phyloP scores from a whole-genome alignment of 2,329 filamentous ascomycete genomes.

The Apiospora saccharicola region DNA sequence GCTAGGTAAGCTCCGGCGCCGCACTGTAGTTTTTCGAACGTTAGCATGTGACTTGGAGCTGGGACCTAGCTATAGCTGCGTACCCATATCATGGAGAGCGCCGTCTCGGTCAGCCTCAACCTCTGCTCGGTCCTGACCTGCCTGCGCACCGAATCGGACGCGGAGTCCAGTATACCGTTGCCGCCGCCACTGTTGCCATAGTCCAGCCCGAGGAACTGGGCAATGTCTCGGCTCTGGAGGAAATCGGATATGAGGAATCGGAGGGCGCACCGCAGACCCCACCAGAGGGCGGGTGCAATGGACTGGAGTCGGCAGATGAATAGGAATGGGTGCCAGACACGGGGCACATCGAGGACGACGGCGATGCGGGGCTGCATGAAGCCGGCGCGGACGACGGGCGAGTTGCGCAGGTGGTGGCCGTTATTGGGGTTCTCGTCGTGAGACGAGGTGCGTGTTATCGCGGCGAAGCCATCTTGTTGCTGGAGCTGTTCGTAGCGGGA shows the following conservation, averaged over 20 bases:
- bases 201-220: conserved; percentile 34
- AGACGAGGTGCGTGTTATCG: conserved; percentile 11
- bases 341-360: conserved; percentile 77
- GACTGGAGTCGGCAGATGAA: conserved; percentile 77
- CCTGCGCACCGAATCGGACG: conserved; percentile 30
- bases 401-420: conserved; percentile 24
- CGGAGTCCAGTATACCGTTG: conserved; percentile 9
- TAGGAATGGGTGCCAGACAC: conserved; percentile 76
- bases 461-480: conserved; percentile 2
- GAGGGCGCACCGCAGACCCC: conserved; percentile 73
- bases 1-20: conserved; percentile 79
- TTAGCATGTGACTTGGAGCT: neutral
- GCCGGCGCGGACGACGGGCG: conserved; percentile 41
- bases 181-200: conserved; percentile 39
- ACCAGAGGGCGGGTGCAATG: conserved; percentile 74
- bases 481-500: neutral
- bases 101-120: conserved; percentile 71
- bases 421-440: neutral
- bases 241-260: conserved; percentile 73
- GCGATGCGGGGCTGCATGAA: conserved; percentile 79
- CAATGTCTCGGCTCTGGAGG: conserved; percentile 41
- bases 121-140: conserved; percentile 51
- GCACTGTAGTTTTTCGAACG: conserved; percentile 59
- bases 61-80: conserved; percentile 39
- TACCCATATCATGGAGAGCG: conserved; percentile 78